Evolutionary conservation across 2,329 filamentous ascomycete species (phyloP).

Genomic region (Sporothrix euskadiensis): DNA sequence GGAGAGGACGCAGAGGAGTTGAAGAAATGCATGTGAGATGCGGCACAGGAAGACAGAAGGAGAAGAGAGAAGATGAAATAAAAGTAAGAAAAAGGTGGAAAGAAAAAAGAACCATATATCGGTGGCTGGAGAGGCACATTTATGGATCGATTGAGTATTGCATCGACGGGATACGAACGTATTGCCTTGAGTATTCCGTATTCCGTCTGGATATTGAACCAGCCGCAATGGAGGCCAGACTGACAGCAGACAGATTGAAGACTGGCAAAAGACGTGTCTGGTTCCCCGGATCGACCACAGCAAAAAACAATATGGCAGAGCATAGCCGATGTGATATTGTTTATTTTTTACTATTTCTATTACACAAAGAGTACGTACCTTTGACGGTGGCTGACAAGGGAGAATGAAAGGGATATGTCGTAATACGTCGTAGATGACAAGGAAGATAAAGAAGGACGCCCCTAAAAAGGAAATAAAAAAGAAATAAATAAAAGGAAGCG

Average conservation of each 20-base stretch:
- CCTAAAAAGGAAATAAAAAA: background rate
- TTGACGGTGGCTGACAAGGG: constrained; percentile 17
- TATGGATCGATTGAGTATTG: background rate
- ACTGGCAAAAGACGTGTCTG: background rate
- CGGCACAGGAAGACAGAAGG: background rate
- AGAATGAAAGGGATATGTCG: background rate
- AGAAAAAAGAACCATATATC: background rate
- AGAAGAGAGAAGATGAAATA: background rate
- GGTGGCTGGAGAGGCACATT: constrained; percentile 5
- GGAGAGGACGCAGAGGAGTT: background rate
- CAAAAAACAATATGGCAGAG: constrained; percentile 6
- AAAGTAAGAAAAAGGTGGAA: background rate
- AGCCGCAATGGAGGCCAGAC: background rate
- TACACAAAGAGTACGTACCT: background rate
- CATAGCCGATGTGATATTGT: constrained; percentile 9
- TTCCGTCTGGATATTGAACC: background rate
- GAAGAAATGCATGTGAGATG: background rate
- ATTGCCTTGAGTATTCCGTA: constrained; percentile 6
- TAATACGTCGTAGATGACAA: background rate
- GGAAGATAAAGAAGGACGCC: background rate
- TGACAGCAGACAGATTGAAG: background rate
- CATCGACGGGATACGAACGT: background rate
- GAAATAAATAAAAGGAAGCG: background rate
- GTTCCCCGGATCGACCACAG: constrained; percentile 7
- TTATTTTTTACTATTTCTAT: too few relatives aligned